These are phyloP conservation scores for Phytophthora pluvialis DNA, from an alignment of 352 stramenopile genomes.

Conservation along the genomic window DNA sequence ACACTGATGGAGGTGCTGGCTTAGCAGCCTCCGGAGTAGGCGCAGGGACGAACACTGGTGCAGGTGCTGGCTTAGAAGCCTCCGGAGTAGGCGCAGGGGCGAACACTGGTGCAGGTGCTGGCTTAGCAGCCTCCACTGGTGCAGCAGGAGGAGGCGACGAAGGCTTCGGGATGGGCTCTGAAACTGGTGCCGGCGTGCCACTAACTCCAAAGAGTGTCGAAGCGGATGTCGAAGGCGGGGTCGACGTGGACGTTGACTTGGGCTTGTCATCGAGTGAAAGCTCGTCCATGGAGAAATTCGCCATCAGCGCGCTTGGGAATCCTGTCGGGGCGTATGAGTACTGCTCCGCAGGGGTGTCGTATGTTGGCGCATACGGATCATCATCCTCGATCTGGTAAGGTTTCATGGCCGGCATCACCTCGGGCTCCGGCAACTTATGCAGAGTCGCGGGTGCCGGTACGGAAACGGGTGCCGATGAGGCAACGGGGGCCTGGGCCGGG, in stretches of 20 bases:
- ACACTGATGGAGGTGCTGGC: background rate
- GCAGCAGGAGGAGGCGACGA: constrained; percentile 13
- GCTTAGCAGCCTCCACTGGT: constrained; percentile 16
- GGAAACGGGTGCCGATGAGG: constrained; percentile 4
- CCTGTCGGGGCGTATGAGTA: constrained; percentile 24
- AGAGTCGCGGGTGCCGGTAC: constrained; percentile 20
- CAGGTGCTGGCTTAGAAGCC: background rate
- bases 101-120: constrained; percentile 11
- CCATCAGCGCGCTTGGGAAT: constrained; percentile 44
- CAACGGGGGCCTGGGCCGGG: constrained; percentile 7
- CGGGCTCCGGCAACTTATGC: constrained; percentile 33
- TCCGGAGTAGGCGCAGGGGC: constrained; percentile 13
- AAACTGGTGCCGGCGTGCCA: constrained; percentile 12
- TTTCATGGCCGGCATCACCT: constrained; percentile 42
- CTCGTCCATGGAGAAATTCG: constrained; percentile 60
- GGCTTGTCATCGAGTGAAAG: constrained; percentile 39
- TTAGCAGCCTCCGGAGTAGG: constrained; percentile 7
- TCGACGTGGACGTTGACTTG: constrained; percentile 21
- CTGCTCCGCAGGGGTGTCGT: constrained; percentile 16
- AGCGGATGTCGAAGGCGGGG: constrained; percentile 20
- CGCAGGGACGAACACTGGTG: constrained; percentile 1
- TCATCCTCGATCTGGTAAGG: constrained; percentile 45
- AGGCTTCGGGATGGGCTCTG: constrained; percentile 12
- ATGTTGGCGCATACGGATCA: constrained; percentile 35
- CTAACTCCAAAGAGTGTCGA: constrained; percentile 41